Conservation (phyloP, 2,329 filamentous ascomycete species). For the Pezicula carpinea region DNA sequence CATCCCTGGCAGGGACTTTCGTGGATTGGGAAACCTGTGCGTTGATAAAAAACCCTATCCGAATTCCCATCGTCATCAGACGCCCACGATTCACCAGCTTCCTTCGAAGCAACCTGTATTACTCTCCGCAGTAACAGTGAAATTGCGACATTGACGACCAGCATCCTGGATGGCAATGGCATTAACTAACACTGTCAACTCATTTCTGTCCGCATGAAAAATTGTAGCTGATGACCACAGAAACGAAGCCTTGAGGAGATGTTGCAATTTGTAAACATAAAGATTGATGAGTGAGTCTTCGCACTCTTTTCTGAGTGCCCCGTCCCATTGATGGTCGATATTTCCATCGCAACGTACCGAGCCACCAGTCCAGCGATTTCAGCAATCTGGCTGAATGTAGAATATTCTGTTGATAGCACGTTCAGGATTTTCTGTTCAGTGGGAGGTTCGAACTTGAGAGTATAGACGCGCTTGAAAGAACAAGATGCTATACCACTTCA, state of each 20-base stretch:
- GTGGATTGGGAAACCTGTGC: too few relatives aligned
- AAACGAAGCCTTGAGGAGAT: constrained; percentile 1
- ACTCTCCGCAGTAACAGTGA: background rate
- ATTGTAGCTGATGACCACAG: background rate
- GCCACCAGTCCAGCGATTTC: constrained; percentile 14
- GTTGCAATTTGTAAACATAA: constrained; percentile 7
- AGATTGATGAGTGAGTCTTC: constrained; percentile 6
- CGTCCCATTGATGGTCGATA: constrained; percentile 12
- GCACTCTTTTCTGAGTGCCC: constrained; percentile 8
- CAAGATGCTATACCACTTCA: background rate
- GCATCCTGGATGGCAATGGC: background rate
- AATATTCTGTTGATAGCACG: too few relatives aligned
- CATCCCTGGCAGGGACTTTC: too few relatives aligned
- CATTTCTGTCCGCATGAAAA: background rate
- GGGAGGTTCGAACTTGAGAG: background rate
- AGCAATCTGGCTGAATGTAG: background rate
- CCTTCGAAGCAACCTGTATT: background rate
- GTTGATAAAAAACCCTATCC: background rate
- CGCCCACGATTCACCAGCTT: background rate
- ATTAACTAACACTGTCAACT: background rate
- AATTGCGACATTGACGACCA: background rate
- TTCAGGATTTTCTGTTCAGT: too few relatives aligned
- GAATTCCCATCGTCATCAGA: background rate
- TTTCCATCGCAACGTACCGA: constrained; percentile 20
- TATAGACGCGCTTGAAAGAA: too few relatives aligned